Conservation (phyloP, 192 early-diverging fungal genomes). For the Podila epigama region DNA sequence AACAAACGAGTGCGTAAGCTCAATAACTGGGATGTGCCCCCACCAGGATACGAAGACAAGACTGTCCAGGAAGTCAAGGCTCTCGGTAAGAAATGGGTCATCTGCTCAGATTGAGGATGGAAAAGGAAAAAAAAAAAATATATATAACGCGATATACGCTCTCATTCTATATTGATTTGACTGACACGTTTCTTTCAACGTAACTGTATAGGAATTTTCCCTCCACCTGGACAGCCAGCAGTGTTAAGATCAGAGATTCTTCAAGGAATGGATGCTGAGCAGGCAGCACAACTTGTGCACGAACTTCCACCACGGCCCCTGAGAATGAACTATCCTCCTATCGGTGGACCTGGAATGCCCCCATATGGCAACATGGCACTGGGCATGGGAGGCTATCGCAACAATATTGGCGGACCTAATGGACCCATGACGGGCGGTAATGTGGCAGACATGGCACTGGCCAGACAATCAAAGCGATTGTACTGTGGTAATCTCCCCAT, state of each 20-base stretch:
- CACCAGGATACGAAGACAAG: constrained; percentile 88
- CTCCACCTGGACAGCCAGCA: constrained; percentile 73
- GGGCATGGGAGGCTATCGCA: constrained; percentile 52
- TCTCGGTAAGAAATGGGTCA: constrained; percentile 64
- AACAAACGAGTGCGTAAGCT: constrained; percentile 81
- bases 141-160: not conserved
- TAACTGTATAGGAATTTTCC: constrained; percentile 77
- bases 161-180: too few relatives aligned
- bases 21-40: constrained; percentile 92
- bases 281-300: constrained; percentile 59
- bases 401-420: constrained; percentile 36
- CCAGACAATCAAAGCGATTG: constrained; percentile 83
- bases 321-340: constrained; percentile 41
- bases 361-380: constrained; percentile 49
- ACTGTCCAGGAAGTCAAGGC: constrained; percentile 87
- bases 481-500: constrained; percentile 93
- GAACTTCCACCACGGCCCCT: constrained; percentile 50
- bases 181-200: constrained; percentile 40
- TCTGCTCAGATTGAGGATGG: constrained; percentile 19
- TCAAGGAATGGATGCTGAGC: constrained; percentile 60
- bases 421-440: constrained; percentile 53
- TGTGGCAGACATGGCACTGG: constrained; percentile 61
- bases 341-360: constrained; percentile 26
- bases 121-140: constrained; percentile 9
- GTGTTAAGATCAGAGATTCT: constrained; percentile 45